Base-by-base conservation (phyloP, 192 early-diverging fungal genomes). In the Backusella westeae region DNA sequence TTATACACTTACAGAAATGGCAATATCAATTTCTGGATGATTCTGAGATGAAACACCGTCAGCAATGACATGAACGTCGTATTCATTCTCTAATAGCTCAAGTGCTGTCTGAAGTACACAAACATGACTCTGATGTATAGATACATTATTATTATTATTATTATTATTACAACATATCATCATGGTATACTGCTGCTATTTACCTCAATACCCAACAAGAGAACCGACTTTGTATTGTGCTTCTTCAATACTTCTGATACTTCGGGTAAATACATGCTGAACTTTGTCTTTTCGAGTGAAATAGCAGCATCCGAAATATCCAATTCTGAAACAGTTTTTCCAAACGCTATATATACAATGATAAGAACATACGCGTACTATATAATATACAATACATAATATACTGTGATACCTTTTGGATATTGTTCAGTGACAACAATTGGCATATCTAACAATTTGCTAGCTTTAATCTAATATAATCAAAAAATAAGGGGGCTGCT, bases 61-160 rank as follows among this genome's bases (percentile, higher is more conserved):
- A 1, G 93, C 90, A 71, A 98, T 80, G n/a, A 99, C 93, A 76
- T 94, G 92, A 56, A 97, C 96, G 72, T 94, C 89, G 74, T 89
- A 90, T 69, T 92, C 83, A 32, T 87, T 80, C 34, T 94, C 91
- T 49, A 96, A 75, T 32, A 99, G 77, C 65, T 98, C 98, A 80
- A 99, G 85, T 26, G 95, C 93, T 14, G 98, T 98, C 84, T 99
- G 98, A 44, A 95, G 75, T 6, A 99, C 92, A 78, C 98, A 99
- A 6, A 99, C 97, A 78, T 99, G 98, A 15, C 94, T 88, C 89
- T 94, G 71, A 29, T 63, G 9, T 29, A 49, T 41, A 76, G 39
- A 67, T 15, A 29, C 1, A 63, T 29, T 34, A 6, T 7, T n/a
- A 21, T 69, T 19, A 21, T 38, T 65, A n/a, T 52, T 4, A 49